Percentiles rank a stretch among this genome's conserved stretches.
These are phyloP conservation scores for Neurospora sp. DNA, from an alignment of 495 filamentous ascomycete species.

Conservation along the genomic window DNA sequence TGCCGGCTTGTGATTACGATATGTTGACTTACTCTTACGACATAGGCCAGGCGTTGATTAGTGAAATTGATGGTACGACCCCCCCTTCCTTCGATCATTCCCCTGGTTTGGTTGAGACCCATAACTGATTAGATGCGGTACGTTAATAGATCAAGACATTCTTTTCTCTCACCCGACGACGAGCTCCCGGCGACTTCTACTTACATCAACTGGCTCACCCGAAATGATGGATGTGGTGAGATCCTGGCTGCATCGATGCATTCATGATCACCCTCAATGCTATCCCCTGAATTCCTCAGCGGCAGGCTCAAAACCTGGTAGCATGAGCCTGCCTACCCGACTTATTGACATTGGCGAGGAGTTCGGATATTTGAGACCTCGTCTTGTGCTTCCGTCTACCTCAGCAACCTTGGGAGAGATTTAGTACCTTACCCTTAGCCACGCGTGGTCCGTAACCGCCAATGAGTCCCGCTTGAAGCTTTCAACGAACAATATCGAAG, in stretches of 20 bases:
- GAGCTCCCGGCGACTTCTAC: not conserved
- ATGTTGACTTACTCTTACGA: not conserved
- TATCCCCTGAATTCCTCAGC: accelerated
- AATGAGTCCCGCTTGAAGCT: not conserved
- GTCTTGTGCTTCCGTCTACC: not conserved
- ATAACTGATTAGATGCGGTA: not conserved
- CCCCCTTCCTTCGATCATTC: too few relatives aligned
- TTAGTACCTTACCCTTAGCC: not conserved
- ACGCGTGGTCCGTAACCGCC: not conserved
- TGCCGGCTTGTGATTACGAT: not conserved
- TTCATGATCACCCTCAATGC: not conserved
- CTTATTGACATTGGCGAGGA: not conserved
- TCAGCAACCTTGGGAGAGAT: not conserved
- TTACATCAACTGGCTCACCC: not conserved
- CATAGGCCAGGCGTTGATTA: not conserved
- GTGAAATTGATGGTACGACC: not conserved
- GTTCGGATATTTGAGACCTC: not conserved
- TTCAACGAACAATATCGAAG: not conserved
- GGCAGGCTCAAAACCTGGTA: not conserved
- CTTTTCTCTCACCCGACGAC: not conserved
- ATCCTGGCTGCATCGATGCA: not conserved
- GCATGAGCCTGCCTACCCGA: not conserved
- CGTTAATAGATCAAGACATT: not conserved
- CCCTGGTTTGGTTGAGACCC: not conserved
- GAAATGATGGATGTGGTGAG: not conserved